These are phyloP conservation scores for Penicillium rolfsii DNA, from an alignment of 2,329 filamentous ascomycete genomes.

Conservation along the genomic window DNA sequence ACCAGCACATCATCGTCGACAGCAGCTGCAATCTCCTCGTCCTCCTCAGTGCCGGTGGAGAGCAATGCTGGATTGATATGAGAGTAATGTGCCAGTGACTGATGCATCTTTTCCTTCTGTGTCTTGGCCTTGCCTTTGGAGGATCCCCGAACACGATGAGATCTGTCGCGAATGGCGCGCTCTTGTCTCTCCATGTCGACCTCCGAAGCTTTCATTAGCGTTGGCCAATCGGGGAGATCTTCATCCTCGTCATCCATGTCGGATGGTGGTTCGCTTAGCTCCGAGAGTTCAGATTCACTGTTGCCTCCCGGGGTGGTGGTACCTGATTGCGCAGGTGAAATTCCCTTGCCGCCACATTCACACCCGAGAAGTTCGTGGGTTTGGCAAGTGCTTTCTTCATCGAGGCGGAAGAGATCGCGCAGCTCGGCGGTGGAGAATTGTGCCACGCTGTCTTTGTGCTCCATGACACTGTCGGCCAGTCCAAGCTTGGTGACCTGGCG, in stretches of 20 bases:
- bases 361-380: constrained; percentile 71
- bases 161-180: constrained; percentile 30
- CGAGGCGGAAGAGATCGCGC: constrained; percentile 67
- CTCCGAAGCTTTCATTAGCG: constrained; percentile 46
- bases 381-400: constrained; percentile 63
- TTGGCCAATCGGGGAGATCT: constrained; percentile 33
- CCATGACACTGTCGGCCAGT: constrained; percentile 71
- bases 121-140: constrained; percentile 18
- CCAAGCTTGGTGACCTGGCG: constrained; percentile 72
- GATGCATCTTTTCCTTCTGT: constrained; percentile 45
- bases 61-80: constrained; percentile 48
- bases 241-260: constrained; percentile 31
- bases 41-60: constrained; percentile 14
- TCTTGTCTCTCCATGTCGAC: constrained; percentile 44
- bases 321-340: constrained; percentile 13
- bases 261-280: constrained; percentile 17
- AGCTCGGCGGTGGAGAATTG: constrained; percentile 70
- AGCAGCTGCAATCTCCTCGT: constrained; percentile 28
- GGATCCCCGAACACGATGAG: constrained; percentile 13
- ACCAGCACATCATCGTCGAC: constrained; percentile 42
- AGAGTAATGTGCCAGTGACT: constrained; percentile 48
- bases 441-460: constrained; percentile 61
- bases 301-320: constrained; percentile 15
- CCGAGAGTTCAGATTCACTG: constrained; percentile 19
- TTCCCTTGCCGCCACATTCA: constrained; percentile 61